A percentile compares a stretch with the other conserved stretches of the same genome.
phyloP scores from a whole-genome alignment of 1,139 yeast genomes.

The Taphrina confusa region DNA sequence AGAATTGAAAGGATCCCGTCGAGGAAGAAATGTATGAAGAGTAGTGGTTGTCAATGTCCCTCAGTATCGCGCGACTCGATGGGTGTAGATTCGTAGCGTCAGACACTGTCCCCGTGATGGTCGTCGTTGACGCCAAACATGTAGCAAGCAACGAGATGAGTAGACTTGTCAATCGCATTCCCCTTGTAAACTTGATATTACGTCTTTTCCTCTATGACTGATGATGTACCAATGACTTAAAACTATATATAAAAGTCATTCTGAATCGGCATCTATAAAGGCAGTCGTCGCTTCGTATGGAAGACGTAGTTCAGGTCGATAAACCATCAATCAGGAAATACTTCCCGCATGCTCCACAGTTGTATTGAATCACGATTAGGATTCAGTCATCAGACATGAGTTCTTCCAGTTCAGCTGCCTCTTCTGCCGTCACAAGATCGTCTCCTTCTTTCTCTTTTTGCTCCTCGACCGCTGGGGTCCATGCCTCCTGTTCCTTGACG shows the following conservation, averaged over 20 bases:
- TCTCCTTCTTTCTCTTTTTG: constrained; percentile 62
- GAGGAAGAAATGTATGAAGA: background rate
- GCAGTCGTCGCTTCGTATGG: no score
- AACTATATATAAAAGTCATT: no score
- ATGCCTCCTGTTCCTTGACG: constrained; percentile 20
- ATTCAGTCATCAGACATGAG: constrained; percentile 96
- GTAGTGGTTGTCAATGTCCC: background rate
- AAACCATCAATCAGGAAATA: no score
- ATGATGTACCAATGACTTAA: no score
- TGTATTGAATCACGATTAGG: no score
- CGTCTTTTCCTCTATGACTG: no score
- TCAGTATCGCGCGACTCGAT: background rate
- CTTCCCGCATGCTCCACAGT: no score
- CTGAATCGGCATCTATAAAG: no score
- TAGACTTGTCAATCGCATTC: no score
- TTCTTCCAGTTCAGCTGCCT: constrained; percentile 99
- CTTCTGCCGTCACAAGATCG: constrained; percentile 87
- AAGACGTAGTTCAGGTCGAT: no score
- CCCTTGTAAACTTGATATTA: no score
- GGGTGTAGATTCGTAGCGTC: background rate
- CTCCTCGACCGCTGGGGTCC: constrained; percentile 5
- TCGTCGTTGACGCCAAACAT: background rate
- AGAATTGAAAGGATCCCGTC: background rate
- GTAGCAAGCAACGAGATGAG: no score
- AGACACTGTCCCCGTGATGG: background rate